These are phyloP conservation scores for Nemania diffusa DNA, from an alignment of 2,329 filamentous ascomycete species.

Conservation along the genomic window DNA sequence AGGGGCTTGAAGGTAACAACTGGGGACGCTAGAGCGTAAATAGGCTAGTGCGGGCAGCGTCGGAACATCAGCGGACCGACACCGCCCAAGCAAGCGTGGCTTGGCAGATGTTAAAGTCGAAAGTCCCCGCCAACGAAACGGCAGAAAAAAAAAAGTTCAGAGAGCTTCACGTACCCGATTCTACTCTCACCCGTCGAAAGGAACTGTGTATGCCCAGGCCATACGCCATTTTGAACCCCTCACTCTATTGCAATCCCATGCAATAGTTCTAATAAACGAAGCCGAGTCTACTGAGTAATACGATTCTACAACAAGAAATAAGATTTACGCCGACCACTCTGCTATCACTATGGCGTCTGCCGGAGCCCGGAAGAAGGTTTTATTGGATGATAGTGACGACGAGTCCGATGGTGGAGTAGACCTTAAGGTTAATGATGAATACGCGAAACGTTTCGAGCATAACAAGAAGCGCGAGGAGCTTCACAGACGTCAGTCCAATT, in stretches of 20 bases:
- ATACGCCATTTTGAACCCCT: background rate
- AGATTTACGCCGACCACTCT: background rate
- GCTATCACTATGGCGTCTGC: constrained; percentile 46
- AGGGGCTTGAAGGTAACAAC: constrained; percentile 7
- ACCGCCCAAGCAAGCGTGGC: constrained; percentile 34
- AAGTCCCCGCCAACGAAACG: constrained; percentile 29
- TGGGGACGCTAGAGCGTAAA: constrained; percentile 22
- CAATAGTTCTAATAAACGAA: background rate
- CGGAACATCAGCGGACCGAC: constrained; percentile 43
- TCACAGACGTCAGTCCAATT: constrained; percentile 66
- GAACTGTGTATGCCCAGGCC: background rate
- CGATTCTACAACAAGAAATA: background rate
- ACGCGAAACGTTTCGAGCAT: constrained; percentile 88
- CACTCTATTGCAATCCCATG: background rate
- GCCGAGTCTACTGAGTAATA: background rate
- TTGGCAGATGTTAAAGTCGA: constrained; percentile 5
- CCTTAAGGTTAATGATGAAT: constrained; percentile 91
- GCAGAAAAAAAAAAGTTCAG: constrained; percentile 39
- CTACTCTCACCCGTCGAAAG: constrained; percentile 1
- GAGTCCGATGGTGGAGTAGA: constrained; percentile 58
- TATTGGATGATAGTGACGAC: constrained; percentile 67
- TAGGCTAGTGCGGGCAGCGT: constrained; percentile 20
- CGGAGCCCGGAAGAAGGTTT: constrained; percentile 54
- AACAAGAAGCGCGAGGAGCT: constrained; percentile 97
- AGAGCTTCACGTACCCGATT: constrained; percentile 16